Evolutionary conservation across 495 filamentous ascomycete genomes (phyloP).

Genomic region (Mytilinidion resinicola): DNA sequence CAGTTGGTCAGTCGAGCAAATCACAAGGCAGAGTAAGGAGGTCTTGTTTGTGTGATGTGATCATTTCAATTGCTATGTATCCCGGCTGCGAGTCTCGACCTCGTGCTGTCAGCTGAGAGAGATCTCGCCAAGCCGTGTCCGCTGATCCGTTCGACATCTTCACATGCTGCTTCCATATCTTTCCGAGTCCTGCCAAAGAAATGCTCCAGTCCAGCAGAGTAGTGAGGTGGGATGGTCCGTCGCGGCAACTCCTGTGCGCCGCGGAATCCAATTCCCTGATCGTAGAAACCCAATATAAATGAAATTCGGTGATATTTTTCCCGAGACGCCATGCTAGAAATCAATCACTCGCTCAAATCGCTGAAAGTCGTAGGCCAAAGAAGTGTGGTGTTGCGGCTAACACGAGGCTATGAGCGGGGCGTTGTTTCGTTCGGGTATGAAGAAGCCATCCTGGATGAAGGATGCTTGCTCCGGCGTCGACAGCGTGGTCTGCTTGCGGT

Average conservation of each 20-base stretch:
- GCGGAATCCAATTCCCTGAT: background rate
- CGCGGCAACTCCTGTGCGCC: background rate
- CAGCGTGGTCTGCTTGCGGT: conserved; percentile 4
- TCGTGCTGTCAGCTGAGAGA: no score
- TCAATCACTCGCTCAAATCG: background rate
- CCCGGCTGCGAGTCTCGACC: no score
- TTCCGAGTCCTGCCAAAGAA: no score
- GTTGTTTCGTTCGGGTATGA: conserved; percentile 27
- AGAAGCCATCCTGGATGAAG: conserved; percentile 24
- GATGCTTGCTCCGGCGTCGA: conserved; percentile 18
- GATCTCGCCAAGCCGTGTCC: no score
- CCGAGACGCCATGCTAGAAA: background rate
- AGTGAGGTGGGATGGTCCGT: conserved; percentile 6
- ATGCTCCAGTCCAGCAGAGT: no score
- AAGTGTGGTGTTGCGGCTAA: conserved; percentile 4
- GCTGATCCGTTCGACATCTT: no score
- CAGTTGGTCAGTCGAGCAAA: no score
- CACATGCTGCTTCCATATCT: no score
- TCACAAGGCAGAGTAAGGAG: no score
- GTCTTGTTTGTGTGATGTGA: no score
- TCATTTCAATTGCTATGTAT: no score
- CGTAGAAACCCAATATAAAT: background rate
- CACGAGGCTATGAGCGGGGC: conserved; percentile 30
- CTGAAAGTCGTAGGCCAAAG: background rate
- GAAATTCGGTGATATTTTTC: background rate